Conservation (phyloP, 352 stramenopile genomes). For the Phytopythium mirpurense region DNA sequence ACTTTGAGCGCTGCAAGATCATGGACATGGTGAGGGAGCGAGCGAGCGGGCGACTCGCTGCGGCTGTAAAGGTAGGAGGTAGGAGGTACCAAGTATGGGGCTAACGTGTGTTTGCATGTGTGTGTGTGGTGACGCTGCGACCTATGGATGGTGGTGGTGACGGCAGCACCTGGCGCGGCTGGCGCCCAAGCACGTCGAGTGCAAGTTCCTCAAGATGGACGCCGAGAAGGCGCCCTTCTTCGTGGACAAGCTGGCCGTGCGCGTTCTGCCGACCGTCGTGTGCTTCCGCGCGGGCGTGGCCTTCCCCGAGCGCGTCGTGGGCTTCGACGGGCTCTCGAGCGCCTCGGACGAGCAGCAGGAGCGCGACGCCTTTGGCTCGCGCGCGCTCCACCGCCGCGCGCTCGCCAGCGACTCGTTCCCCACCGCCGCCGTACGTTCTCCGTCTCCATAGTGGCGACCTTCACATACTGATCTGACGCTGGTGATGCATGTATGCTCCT, state of each 20-base stretch:
- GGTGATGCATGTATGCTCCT: too few species aligned
- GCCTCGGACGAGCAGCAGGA: conserved; percentile 62
- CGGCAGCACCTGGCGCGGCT: conserved; percentile 47
- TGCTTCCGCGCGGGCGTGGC: conserved; percentile 92
- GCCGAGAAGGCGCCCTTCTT: conserved; percentile 95
- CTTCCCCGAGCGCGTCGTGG: conserved; percentile 83
- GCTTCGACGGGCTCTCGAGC: conserved; percentile 91
- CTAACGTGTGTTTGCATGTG: too few species aligned
- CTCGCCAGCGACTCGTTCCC: conserved; percentile 55
- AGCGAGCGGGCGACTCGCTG: too few species aligned
- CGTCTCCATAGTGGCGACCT: not conserved
- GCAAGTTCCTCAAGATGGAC: conserved; percentile 94
- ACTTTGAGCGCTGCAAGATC: conserved; percentile 97
- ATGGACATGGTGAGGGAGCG: conserved; percentile 85
- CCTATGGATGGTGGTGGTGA: not conserved
- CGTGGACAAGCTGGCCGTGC: conserved; percentile 90
- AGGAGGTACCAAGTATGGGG: too few species aligned
- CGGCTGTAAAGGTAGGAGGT: too few species aligned
- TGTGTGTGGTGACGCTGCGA: not conserved
- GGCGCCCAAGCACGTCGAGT: conserved; percentile 77
- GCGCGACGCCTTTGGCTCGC: conserved; percentile 28
- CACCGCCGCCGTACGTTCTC: conserved; percentile 40
- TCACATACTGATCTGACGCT: not conserved
- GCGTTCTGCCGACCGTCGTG: conserved; percentile 92
- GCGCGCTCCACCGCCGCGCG: conserved; percentile 26